A percentile compares a stretch with the other conserved stretches of the same genome.
Conservation (phyloP, 1,284 basidiomycete species). For the Trichosporon sp. region DNA sequence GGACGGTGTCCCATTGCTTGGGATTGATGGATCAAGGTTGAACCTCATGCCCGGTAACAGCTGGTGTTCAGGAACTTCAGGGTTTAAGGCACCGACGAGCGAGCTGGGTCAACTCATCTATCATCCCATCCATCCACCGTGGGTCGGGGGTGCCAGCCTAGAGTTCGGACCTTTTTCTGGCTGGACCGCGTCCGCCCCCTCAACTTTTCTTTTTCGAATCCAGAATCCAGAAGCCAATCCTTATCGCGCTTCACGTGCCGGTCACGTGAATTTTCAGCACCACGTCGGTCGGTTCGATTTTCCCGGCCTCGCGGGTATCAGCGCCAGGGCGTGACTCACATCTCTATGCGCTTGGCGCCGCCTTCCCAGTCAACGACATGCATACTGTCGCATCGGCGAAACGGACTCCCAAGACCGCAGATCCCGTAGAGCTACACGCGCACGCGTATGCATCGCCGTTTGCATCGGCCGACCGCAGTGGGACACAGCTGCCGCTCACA, state of each 20-base stretch:
- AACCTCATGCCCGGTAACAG: background rate
- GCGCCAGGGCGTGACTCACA: background rate
- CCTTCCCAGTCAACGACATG: background rate
- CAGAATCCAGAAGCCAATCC: conserved; percentile 12
- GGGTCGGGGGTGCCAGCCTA: background rate
- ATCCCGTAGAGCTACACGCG: background rate
- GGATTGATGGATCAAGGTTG: conserved; percentile 3
- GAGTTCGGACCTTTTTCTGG: conserved; percentile 1
- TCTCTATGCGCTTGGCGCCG: background rate
- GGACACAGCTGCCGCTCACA: background rate
- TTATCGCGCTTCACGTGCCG: conserved; percentile 3
- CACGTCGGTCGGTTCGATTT: background rate
- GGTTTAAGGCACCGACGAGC: background rate
- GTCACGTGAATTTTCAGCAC: conserved; percentile 1
- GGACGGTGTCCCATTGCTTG: background rate
- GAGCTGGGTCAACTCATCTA: background rate
- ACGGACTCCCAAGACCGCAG: background rate
- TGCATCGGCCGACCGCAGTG: background rate
- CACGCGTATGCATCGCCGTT: background rate
- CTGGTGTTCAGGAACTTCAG: background rate
- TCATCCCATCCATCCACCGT: background rate
- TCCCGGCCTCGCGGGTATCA: background rate
- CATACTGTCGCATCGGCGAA: background rate
- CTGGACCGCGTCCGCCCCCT: background rate
- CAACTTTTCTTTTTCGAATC: conserved; percentile 14